Evolutionary conservation across 78 protist species (phyloP), one percentile per base, ranked within the genome.

Genomic region (Speleostelium caveatum): DNA sequence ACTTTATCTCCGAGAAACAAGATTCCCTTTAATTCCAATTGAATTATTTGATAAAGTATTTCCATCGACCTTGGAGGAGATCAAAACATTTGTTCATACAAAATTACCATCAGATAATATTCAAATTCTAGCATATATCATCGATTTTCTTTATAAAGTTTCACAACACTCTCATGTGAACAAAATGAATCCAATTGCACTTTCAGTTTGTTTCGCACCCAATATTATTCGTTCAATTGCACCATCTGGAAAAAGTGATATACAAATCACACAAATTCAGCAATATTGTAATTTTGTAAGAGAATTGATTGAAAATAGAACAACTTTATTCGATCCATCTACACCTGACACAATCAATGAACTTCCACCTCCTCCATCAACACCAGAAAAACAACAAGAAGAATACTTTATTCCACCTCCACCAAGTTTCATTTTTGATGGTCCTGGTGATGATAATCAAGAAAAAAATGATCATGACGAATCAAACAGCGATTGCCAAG

Each of bases 131-230:
- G n/a, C 63, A 24, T 67, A 56, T 26, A 28, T 83, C 4, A 32
- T 83, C 0, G 91, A 69, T 22, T 83, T 59, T 60, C 33, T 83
- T 1, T 74, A 83, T 38, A 51, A 69, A 28, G 80, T 83, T 19
- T 19, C 91, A 24, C 26, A 3, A 1, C 39, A 67, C 7, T 45
- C 74, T 12, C 22, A 55, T n/a, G 39, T 83, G 0, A 83, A 83
- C 12, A 83, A 83, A 60, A 83, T 83, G 91, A 69, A 67, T 45
- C 73, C 79, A n/a, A 69, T 83, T 17, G 77, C 73, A n/a, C 32
- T 83, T 35, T 77, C 79, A n/a, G 91, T 83, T 26, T 83, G 91
- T 36, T 83, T 83, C 45, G 91, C 72, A 32, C 91, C 91, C 67
- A 69, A 67, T 60, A 39, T 60, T 4, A 32, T 83, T 28, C 24